These are phyloP conservation scores for Erythrophleum ivorense DNA, from an alignment of 331 rosid genomes.

Conservation along the genomic window DNA sequence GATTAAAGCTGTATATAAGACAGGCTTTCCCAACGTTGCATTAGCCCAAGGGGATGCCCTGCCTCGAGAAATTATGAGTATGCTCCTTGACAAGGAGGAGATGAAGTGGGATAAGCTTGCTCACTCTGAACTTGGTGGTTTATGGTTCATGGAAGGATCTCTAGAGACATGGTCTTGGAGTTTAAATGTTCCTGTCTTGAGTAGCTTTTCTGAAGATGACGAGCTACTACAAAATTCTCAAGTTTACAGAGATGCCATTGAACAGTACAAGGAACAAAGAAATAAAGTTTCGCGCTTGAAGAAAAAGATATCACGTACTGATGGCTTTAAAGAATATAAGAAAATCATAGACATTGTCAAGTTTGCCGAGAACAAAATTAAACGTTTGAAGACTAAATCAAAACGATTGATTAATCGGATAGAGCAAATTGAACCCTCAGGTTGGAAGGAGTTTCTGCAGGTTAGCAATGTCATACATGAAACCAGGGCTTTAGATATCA, in stretches of 20 bases:
- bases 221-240: slow-evolving; percentile 72
- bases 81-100: slow-evolving; percentile 77
- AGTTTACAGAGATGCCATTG: slow-evolving; percentile 58
- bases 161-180: slow-evolving; percentile 99
- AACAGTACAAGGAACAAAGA: slow-evolving; percentile 82
- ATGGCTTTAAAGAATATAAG: slow-evolving; percentile 85
- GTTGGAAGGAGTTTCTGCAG: slow-evolving; percentile 97
- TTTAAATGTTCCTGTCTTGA: slow-evolving; percentile 91
- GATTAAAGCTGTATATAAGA: slow-evolving; percentile 78
- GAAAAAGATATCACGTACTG: slow-evolving; percentile 79
- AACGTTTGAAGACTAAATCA: slow-evolving; percentile 72
- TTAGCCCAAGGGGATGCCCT: slow-evolving; percentile 76
- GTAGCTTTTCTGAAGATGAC: slow-evolving; percentile 82
- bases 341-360: slow-evolving; percentile 67
- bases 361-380: slow-evolving; percentile 78
- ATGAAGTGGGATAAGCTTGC: slow-evolving; percentile 93
- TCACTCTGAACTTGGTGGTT: slow-evolving; percentile 74
- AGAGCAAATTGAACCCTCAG: slow-evolving; percentile 95
- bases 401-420: slow-evolving; percentile 76
- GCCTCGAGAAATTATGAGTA: slow-evolving; percentile 90
- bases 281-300: slow-evolving; percentile 85
- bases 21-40: slow-evolving; percentile 84
- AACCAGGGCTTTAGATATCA: slow-evolving; percentile 78
- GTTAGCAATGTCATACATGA: slow-evolving; percentile 94
- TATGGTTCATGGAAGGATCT: slow-evolving; percentile 92